phyloP scores from a whole-genome alignment of 2,329 filamentous ascomycete species.

The Calonectria pseudoturangicola region DNA sequence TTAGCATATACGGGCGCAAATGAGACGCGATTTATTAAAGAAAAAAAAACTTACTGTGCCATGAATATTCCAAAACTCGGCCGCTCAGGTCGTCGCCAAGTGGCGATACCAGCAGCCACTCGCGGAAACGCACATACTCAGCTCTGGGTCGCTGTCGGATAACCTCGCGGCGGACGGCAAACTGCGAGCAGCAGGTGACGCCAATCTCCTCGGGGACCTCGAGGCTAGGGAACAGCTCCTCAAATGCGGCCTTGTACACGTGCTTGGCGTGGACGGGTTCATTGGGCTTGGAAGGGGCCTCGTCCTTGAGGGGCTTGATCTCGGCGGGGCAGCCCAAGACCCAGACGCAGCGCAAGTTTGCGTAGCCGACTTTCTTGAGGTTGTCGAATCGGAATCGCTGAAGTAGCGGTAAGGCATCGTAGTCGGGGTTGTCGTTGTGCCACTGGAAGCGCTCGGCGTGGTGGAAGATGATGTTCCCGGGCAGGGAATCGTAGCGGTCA shows the following conservation, averaged over 20 bases:
- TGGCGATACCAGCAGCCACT: conserved; percentile 76
- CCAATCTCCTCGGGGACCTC: conserved; percentile 70
- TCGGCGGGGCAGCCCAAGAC: conserved; percentile 72
- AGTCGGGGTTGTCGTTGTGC: conserved; percentile 73
- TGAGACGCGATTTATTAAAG: background rate
- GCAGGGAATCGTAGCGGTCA: conserved; percentile 68
- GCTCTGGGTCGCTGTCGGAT: conserved; percentile 68
- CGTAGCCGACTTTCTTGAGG: conserved; percentile 73
- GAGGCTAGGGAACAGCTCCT: conserved; percentile 63
- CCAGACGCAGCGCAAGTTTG: conserved; percentile 77
- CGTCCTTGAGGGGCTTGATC: conserved; percentile 64
- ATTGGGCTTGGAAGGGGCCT: conserved; percentile 57
- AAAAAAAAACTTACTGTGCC: conserved; percentile 71
- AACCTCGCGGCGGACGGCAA: conserved; percentile 74
- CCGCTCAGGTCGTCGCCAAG: conserved; percentile 74
- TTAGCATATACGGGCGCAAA: conserved; percentile 40
- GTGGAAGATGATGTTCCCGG: conserved; percentile 67
- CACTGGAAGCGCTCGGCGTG: conserved; percentile 70
- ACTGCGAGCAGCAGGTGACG: conserved; percentile 79
- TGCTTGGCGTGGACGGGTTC: conserved; percentile 63
- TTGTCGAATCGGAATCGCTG: conserved; percentile 68
- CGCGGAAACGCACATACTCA: conserved; percentile 74
- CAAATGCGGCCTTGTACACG: conserved; percentile 65
- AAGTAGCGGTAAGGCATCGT: conserved; percentile 72
- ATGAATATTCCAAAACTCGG: conserved; percentile 78